phyloP scores from a whole-genome alignment of 2,329 filamentous ascomycete genomes.

The Xylaria sp. region DNA sequence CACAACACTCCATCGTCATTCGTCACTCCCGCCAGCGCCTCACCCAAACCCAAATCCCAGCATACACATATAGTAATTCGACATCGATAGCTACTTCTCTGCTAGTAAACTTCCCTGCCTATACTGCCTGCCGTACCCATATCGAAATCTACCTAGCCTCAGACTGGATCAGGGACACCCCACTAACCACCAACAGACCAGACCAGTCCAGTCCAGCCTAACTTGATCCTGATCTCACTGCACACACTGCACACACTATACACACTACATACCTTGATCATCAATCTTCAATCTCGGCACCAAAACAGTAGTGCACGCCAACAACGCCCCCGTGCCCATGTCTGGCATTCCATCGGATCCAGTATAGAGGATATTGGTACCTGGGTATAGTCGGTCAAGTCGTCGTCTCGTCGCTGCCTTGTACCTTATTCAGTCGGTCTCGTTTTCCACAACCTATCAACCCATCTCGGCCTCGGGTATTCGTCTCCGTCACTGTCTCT shows the following conservation, averaged over 20 bases:
- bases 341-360: constrained; percentile 11
- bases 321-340: constrained; percentile 8
- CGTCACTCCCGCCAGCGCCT: constrained; percentile 12
- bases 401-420: constrained; percentile 18
- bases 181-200: background rate
- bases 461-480: background rate
- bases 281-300: background rate
- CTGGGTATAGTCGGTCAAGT: background rate
- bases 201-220: constrained; percentile 2
- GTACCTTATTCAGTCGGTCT: too few relatives aligned
- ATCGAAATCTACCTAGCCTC: background rate
- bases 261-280: background rate
- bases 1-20: constrained; percentile 3
- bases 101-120: background rate
- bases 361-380: constrained; percentile 18
- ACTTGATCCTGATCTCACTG: constrained; percentile 8
- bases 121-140: background rate
- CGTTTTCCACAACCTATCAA: too few relatives aligned
- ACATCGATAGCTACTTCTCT: constrained; percentile 2
- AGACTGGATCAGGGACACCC: background rate
- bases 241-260: background rate
- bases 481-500: background rate
- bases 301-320: background rate
- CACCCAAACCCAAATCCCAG: constrained; percentile 6
- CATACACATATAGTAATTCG: constrained; percentile 8